Percentiles rank a stretch among this genome's conserved stretches.
phyloP scores from a whole-genome alignment of 2,329 filamentous ascomycete genomes.

The Trichothecium sympodiale region DNA sequence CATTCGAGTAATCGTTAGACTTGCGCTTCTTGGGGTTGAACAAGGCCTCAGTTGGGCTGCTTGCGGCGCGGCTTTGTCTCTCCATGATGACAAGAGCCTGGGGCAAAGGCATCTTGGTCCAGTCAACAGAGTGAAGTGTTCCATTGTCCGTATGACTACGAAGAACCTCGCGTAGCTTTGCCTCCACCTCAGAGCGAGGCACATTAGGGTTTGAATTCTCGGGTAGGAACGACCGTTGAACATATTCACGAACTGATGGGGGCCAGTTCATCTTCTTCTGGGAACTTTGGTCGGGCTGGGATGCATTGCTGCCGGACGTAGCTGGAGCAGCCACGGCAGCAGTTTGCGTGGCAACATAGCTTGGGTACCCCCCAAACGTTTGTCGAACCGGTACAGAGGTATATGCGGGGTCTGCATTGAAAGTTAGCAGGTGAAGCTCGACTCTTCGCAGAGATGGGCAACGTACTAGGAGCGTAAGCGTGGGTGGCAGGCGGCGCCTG shows the following conservation, averaged over 20 bases:
- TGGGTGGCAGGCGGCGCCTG: conserved; percentile 22
- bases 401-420: conserved; percentile 37
- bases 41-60: neutral
- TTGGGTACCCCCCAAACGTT: conserved; percentile 39
- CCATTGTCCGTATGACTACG: conserved; percentile 66
- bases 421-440: neutral
- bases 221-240: conserved; percentile 76
- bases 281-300: conserved; percentile 19
- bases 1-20: conserved; percentile 52
- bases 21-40: conserved; percentile 68
- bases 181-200: conserved; percentile 61
- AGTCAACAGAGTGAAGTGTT: conserved; percentile 64
- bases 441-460: conserved; percentile 1
- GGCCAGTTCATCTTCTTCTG: conserved; percentile 69
- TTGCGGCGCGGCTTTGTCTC: conserved; percentile 30
- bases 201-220: conserved; percentile 57
- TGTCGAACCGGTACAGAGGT: conserved; percentile 52
- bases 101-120: conserved; percentile 73
- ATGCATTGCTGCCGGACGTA: conserved; percentile 10
- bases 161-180: conserved; percentile 77
- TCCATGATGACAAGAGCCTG: conserved; percentile 72
- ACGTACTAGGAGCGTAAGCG: conserved; percentile 27
- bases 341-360: conserved; percentile 6
- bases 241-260: conserved; percentile 72
- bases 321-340: conserved; percentile 7